Base-by-base conservation (phyloP, 805 yeast genomes). In the Isabelozyma rhagii region DNA sequence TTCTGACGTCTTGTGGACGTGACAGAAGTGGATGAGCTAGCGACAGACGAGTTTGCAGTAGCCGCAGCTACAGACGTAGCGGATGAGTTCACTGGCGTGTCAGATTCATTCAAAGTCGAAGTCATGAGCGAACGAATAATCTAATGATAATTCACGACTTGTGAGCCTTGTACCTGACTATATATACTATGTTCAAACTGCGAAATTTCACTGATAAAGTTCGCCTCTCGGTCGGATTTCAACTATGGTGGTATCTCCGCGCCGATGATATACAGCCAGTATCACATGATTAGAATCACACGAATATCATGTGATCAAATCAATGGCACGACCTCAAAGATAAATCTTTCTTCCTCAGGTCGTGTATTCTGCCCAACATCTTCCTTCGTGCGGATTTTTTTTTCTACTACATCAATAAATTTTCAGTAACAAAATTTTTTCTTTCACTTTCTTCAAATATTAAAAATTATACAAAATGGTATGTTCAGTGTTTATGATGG, bases 351-450 rank as follows among this genome's bases (percentile, higher is more conserved):
- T 11, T 17, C 29, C 43, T 13, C 8, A 40, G n/a, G 43, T 40
- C 43, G 43, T 40, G 21, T 21, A 17, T 8, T 8, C n/a, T 25
- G 8, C 43, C 14, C 21, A 18, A 31, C n/a, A 31, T 31, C 36
- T 31, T 18, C 25, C 25, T 40, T 40, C 25, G 43, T 40, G 43
- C 13, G 43, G 27, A 40, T 40, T 40, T 40, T 40, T 40, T 25
- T 18, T 40, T 18, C 18, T 40, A 11, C 25, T 40, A 36, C 47
- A 39, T 31, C 43, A 25, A 39, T 34, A 41, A 44, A 41, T 31
- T 50, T 45, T 38, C 42, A 27, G 39, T 14, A 40, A 41, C 45
- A 44, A 48, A 46, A 46, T 15, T 36, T 27, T 47, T 51, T 50
- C 46, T 44, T 42, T 45, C 28, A 18, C 43, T 46, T 28, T 46